Evolutionary conservation across 1,139 yeast species (phyloP).

Genomic region (Kodamaea fungicola): DNA sequence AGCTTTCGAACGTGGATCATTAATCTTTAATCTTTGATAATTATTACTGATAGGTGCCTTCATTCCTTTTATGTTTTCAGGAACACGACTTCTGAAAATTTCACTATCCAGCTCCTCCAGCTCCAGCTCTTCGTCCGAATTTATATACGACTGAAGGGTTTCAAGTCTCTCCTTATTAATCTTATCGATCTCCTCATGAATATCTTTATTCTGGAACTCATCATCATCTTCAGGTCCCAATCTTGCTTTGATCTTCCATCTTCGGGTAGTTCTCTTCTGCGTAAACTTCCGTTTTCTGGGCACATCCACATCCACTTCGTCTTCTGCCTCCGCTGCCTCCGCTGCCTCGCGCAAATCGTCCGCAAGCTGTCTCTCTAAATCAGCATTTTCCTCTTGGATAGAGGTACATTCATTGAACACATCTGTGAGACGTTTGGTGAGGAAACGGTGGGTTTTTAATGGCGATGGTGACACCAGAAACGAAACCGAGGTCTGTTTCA

Average conservation of each 20-base stretch:
- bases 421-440: conserved; percentile 31
- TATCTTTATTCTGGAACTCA: conserved; percentile 29
- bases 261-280: conserved; percentile 62
- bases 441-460: conserved; percentile 34
- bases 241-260: conserved; percentile 54
- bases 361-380: conserved; percentile 9
- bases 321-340: conserved; percentile 16
- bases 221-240: conserved; percentile 20
- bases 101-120: conserved; percentile 23
- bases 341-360: conserved; percentile 12
- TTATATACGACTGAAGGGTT: conserved; percentile 20
- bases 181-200: conserved; percentile 38
- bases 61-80: conserved; percentile 19
- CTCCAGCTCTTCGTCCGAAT: conserved; percentile 15
- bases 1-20: conserved; percentile 32
- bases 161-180: conserved; percentile 24
- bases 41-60: conserved; percentile 35
- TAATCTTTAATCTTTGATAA: conserved; percentile 42
- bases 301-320: conserved; percentile 8
- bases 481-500: conserved; percentile 8
- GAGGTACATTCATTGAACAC: conserved; percentile 27
- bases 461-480: conserved; percentile 49
- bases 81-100: conserved; percentile 10
- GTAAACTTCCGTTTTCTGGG: conserved; percentile 35
- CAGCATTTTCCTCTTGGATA: conserved; percentile 17